phyloP scores from a whole-genome alignment of 2,329 filamentous ascomycete species.

The Colletotrichum brevisporum region DNA sequence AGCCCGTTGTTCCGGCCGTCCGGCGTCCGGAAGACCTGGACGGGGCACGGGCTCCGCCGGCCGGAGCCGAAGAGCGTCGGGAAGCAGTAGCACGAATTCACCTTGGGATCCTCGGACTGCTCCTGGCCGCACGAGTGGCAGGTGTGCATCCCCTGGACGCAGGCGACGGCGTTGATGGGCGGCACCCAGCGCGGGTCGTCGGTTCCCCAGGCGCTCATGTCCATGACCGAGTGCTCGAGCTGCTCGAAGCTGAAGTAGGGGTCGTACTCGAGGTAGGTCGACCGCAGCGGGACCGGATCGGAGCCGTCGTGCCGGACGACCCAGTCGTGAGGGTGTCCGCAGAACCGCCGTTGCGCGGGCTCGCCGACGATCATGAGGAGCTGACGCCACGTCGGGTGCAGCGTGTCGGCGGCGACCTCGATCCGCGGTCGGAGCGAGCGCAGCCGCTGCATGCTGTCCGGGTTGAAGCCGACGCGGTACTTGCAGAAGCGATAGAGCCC shows the following conservation, averaged over 20 bases:
- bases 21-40: conserved; percentile 67
- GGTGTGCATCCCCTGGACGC: conserved; percentile 39
- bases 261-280: conserved; percentile 63
- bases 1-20: conserved; percentile 70
- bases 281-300: conserved; percentile 56
- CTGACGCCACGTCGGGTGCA: conserved; percentile 68
- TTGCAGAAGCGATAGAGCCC: conserved; percentile 74
- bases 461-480: conserved; percentile 67
- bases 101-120: conserved; percentile 64
- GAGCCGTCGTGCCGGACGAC: conserved; percentile 60
- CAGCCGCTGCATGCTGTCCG: conserved; percentile 63
- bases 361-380: conserved; percentile 62
- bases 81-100: conserved; percentile 68
- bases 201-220: conserved; percentile 62
- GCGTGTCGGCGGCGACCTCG: conserved; percentile 67
- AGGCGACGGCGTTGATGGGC: conserved; percentile 45
- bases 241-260: conserved; percentile 62
- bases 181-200: conserved; percentile 63
- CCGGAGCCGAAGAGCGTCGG: conserved; percentile 62
- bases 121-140: conserved; percentile 62
- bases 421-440: conserved; percentile 60
- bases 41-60: conserved; percentile 49
- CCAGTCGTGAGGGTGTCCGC: conserved; percentile 66
- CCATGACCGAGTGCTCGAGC: conserved; percentile 64
- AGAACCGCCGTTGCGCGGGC: conserved; percentile 55